Conservation (phyloP, 2,329 filamentous ascomycete genomes). For the Fusarium algeriense region DNA sequence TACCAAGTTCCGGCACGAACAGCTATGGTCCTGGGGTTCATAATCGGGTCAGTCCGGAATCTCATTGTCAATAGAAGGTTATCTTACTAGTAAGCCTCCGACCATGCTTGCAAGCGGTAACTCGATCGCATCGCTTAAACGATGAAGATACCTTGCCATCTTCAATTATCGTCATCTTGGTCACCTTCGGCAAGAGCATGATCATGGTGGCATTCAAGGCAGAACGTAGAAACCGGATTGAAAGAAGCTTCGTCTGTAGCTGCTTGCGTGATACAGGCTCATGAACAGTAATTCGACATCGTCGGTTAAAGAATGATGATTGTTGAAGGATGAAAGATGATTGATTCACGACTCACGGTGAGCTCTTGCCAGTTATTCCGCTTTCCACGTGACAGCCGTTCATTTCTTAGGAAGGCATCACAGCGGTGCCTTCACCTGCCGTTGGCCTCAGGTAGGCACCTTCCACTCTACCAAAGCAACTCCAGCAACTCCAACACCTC, state of each 20-base stretch:
- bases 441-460: not conserved
- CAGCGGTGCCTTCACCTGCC: conserved; percentile 1
- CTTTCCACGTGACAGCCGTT: not conserved
- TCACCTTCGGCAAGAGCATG: not conserved
- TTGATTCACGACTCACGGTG: too few species aligned
- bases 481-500: not conserved
- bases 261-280: too few species aligned
- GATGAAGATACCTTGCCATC: not conserved
- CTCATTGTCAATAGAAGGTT: too few species aligned
- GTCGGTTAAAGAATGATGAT: not conserved
- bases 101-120: rapidly evolving
- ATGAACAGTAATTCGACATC: rapidly evolving
- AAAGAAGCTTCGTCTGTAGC: not conserved
- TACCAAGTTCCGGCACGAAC: rapidly evolving
- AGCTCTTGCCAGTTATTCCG: not conserved
- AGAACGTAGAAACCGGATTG: too few species aligned
- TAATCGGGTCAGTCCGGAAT: not conserved
- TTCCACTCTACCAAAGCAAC: not conserved
- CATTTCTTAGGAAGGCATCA: not conserved
- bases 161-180: not conserved
- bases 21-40: not conserved
- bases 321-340: too few species aligned
- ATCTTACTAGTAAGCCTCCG: not conserved
- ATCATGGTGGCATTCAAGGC: not conserved
- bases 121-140: rapidly evolving